Conservation (phyloP, 2,329 filamentous ascomycete genomes). For the Sarocladium brachiariae region DNA sequence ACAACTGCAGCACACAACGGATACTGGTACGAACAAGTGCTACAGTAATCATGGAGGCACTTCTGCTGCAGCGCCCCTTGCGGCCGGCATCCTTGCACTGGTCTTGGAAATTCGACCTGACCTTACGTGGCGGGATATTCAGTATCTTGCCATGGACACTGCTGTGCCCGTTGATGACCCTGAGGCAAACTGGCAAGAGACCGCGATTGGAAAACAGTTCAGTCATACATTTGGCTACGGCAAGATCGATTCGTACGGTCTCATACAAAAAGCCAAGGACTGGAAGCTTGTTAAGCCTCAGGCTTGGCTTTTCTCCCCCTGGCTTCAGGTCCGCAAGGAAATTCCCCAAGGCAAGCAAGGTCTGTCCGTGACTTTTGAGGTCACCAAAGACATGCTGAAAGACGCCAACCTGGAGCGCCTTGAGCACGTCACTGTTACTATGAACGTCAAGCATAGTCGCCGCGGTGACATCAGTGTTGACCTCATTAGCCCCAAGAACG, state of each 20-base stretch:
- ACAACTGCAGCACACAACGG: constrained; percentile 68
- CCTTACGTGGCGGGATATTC: constrained; percentile 87
- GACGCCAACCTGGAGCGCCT: constrained; percentile 76
- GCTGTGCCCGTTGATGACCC: constrained; percentile 71
- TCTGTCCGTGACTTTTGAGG: constrained; percentile 69
- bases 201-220: constrained; percentile 74
- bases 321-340: constrained; percentile 78
- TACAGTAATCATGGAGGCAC: constrained; percentile 84
- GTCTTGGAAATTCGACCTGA: constrained; percentile 80
- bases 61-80: constrained; percentile 88
- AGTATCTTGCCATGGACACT: constrained; percentile 81
- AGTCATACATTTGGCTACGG: constrained; percentile 95
- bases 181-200: constrained; percentile 70
- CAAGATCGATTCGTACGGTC: constrained; percentile 80
- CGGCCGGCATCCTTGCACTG: constrained; percentile 85
- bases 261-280: constrained; percentile 78
- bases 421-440: constrained; percentile 94
- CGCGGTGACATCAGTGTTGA: constrained; percentile 92
- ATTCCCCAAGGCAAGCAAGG: constrained; percentile 84
- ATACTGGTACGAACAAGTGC: constrained; percentile 78
- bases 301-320: constrained; percentile 88
- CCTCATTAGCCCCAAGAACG: constrained; percentile 72
- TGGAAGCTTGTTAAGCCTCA: constrained; percentile 92
- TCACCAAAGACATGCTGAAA: constrained; percentile 75
- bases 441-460: constrained; percentile 85